phyloP scores from a whole-genome alignment of 208 protist genomes.

The Trypanosoma caninum region DNA sequence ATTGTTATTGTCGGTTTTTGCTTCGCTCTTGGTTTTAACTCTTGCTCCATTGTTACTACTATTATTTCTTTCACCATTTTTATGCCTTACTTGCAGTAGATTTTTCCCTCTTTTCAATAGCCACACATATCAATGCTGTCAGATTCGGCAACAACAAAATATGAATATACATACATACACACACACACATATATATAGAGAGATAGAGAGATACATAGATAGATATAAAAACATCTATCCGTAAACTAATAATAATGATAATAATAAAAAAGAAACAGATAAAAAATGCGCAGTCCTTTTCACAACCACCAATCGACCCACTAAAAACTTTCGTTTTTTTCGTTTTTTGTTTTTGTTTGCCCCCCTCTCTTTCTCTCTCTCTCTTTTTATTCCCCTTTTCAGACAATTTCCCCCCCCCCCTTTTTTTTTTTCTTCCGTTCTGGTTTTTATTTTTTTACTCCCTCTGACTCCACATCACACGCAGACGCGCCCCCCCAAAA shows the following conservation, averaged over 20 bases:
- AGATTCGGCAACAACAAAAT: too few species aligned
- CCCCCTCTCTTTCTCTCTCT: not conserved
- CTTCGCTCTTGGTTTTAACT: too few species aligned
- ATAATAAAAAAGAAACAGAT: not conserved
- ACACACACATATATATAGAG: slow-evolving; percentile 8
- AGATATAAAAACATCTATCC: not conserved
- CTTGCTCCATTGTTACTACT: too few species aligned
- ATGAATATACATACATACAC: not conserved
- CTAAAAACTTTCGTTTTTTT: not conserved
- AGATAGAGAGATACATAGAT: not conserved
- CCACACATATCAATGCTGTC: too few species aligned
- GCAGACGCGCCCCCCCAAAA: not conserved
- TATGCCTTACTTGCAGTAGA: too few species aligned
- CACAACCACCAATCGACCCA: not conserved
- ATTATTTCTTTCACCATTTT: too few species aligned
- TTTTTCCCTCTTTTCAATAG: too few species aligned
- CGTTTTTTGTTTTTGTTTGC: slow-evolving; percentile 5
- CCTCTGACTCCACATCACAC: not conserved
- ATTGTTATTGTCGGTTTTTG: too few species aligned
- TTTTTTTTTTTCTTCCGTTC: not conserved
- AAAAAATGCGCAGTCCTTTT: not conserved
- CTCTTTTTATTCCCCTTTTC: not conserved
- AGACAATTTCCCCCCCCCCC: not conserved
- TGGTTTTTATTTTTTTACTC: not conserved
- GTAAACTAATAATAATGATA: too few species aligned